Base-by-base conservation (phyloP, 140 eudicot species). In the Stevia rebaudiana region DNA sequence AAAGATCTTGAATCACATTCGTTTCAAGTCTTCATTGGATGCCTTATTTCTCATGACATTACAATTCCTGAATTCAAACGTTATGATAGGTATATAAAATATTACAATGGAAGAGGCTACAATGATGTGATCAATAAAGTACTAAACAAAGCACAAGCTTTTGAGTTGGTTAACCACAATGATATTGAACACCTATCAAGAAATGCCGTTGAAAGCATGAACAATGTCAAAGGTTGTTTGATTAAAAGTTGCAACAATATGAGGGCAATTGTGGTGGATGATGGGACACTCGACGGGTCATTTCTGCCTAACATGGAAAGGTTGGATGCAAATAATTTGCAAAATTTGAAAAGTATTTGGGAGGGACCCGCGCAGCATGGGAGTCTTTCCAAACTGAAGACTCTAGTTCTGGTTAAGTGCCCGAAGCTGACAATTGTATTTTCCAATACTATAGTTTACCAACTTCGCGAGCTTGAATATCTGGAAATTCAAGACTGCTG, bases 161-260 rank as follows among this genome's bases (percentile, higher is more conserved):
- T 74, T 66, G 73, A 65, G 71, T 55, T 74, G 25, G 41, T 57
- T 19, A 36, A 74, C 44, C 78, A 65, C 46, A 35, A 43, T 33
- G 78, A 57, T n/a, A 40, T 66, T 11, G 56, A 74, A 36, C 10
- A 57, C 47, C 31, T 74, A 56, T 74, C 62, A 10, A 8, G 59
- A 5, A 56, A 48, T 47, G 63, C 44, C 11, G 39, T 37, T 57
- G 63, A 62, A 41, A 37, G 62, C 74, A 41, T 74, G 63, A 13
- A 48, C 5, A 1, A 15, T 41, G 68, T 74, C 39, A 53, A 54
- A 66, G 74, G 79, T 57, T 74, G 79, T 67, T 21, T 66, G 36
- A 74, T 74, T 35, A 30, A 66, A 18, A 66, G 63, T 5, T 74
- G 74, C 62, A 17, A 37, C 23, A 24, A 25, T 6, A 47, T 74